Conservation (phyloP, 75 land plant species). For the Adiantum capillusveneris region DNA sequence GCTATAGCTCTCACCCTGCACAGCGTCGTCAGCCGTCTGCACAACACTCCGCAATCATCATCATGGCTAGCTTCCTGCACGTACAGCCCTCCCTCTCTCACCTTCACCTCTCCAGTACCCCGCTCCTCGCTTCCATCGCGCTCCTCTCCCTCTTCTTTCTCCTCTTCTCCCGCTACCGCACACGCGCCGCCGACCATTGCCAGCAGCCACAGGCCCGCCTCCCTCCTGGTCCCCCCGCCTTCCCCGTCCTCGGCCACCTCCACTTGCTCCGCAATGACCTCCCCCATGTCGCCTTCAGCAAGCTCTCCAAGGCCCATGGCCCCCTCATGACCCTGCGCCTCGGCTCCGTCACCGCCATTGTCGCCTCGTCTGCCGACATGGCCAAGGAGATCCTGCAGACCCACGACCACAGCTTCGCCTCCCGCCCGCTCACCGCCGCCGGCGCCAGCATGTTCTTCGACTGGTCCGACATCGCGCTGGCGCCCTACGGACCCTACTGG, state of each 20-base stretch:
- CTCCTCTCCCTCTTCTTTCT: constrained; percentile 56
- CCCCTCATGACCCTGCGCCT: constrained; percentile 29
- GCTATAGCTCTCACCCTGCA: too few species aligned
- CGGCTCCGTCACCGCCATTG: constrained; percentile 27
- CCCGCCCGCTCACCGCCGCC: constrained; percentile 24
- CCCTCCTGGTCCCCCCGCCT: constrained; percentile 33
- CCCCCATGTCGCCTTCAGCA: constrained; percentile 25
- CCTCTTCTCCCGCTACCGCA: constrained; percentile 48
- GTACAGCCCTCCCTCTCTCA: too few species aligned
- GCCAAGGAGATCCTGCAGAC: constrained; percentile 25
- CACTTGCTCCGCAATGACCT: constrained; percentile 46
- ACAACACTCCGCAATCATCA: too few species aligned
- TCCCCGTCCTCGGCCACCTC: constrained; percentile 39
- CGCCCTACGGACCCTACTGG: constrained; percentile 66
- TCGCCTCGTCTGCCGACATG: constrained; percentile 30
- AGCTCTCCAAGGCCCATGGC: too few species aligned
- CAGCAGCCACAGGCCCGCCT: constrained; percentile 27
- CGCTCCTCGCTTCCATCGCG: constrained; percentile 65
- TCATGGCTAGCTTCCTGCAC: too few species aligned
- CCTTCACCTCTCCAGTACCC: constrained; percentile 45
- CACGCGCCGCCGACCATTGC: too few species aligned
- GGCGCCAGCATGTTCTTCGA: constrained; percentile 30
- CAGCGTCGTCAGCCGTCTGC: too few species aligned
- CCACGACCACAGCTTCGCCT: constrained; percentile 10
- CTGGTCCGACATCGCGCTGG: constrained; percentile 49